Percentiles rank a stretch among this genome's conserved stretches.
Evolutionary conservation across 306 rosid genomes (phyloP).

Genomic region (Inga leiocalycina): DNA sequence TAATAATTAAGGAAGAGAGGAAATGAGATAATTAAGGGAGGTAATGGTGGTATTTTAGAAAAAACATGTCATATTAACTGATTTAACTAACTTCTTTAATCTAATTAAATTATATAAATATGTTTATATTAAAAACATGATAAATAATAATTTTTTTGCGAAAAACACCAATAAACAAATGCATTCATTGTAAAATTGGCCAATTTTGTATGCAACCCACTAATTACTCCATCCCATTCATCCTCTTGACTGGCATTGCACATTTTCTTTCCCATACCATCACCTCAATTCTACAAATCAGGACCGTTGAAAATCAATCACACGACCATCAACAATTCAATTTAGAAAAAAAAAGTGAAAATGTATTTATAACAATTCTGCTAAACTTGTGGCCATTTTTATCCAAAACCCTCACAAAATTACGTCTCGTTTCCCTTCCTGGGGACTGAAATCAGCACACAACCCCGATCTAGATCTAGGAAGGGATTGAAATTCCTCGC

Average conservation of each 20-base stretch:
- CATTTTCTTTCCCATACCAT: not conserved
- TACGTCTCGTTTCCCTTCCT: not conserved
- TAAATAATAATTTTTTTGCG: no score
- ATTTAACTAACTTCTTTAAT: no score
- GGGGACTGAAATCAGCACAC: not conserved
- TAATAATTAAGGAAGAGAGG: no score
- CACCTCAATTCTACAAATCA: not conserved
- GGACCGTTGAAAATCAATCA: not conserved
- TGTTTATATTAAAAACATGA: no score
- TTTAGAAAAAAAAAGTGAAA: not conserved
- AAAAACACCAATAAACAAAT: not conserved
- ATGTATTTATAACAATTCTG: not conserved
- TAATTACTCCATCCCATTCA: not conserved
- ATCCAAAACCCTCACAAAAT: slow-evolving; percentile 3
- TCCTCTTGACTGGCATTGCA: not conserved
- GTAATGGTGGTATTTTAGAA: no score
- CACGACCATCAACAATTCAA: not conserved
- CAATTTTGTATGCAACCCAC: not conserved
- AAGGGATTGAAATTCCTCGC: not conserved
- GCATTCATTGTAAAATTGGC: not conserved
- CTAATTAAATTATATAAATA: no score
- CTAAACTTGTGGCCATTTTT: not conserved
- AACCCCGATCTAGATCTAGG: not conserved
- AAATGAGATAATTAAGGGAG: no score
- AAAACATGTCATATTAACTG: no score